Evolutionary conservation across 352 stramenopile genomes (phyloP).

Genomic region (Globisporangium paddicum): DNA sequence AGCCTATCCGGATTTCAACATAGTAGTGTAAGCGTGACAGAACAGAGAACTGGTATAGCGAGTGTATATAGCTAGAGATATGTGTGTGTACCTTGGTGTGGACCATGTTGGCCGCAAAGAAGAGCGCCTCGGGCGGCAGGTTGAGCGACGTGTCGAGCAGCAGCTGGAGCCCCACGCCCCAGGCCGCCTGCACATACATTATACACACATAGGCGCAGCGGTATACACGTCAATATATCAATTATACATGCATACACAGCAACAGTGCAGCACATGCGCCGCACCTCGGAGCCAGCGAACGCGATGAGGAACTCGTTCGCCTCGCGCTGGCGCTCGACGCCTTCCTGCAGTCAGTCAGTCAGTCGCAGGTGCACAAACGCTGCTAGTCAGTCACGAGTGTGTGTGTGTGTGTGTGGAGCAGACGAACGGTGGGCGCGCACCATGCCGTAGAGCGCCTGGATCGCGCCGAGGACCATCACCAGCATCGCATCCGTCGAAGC

Average conservation of each 20-base stretch:
- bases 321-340: slow-evolving; percentile 50
- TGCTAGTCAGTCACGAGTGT: background rate
- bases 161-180: slow-evolving; percentile 43
- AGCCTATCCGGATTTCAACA: too few relatives aligned
- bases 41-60: too few relatives aligned
- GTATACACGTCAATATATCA: background rate
- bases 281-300: slow-evolving; percentile 45
- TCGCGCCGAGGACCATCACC: slow-evolving; percentile 41
- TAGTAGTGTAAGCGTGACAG: background rate
- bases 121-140: slow-evolving; percentile 49
- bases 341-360: slow-evolving; percentile 56
- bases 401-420: background rate
- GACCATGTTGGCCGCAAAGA: slow-evolving; percentile 74
- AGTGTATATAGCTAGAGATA: slow-evolving; percentile 6
- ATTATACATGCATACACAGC: too few relatives aligned
- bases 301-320: slow-evolving; percentile 63
- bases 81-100: slow-evolving; percentile 41
- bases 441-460: slow-evolving; percentile 62
- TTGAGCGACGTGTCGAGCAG: slow-evolving; percentile 41
- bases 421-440: too few relatives aligned
- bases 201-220: background rate
- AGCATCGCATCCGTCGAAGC: slow-evolving; percentile 14
- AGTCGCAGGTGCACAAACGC: background rate
- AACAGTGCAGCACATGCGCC: slow-evolving; percentile 13
- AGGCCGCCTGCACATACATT: slow-evolving; percentile 25